Percentiles rank a stretch among this genome's conserved stretches.
Evolutionary conservation across 176 grass and related monocot genomes (phyloP).

Genomic region (Leersia perrieri): DNA sequence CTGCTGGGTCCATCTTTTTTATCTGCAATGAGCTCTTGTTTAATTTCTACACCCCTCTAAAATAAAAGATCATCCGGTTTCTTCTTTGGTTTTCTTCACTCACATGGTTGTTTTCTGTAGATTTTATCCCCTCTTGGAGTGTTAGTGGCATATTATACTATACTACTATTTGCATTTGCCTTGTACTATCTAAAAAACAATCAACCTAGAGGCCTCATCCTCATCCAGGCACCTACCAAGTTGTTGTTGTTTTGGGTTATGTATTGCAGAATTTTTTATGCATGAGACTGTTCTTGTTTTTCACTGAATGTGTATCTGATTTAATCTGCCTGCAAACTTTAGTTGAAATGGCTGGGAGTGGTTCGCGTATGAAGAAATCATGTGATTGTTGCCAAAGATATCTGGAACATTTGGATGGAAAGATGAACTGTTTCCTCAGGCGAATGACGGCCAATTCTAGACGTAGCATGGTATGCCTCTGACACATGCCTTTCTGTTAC

Average conservation of each 20-base stretch:
- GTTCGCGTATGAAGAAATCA: constrained; percentile 6
- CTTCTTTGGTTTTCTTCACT: too few species aligned
- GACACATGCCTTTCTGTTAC: not conserved
- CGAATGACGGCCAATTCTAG: constrained; percentile 31
- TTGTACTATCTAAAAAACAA: too few species aligned
- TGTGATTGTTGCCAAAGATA: constrained; percentile 19
- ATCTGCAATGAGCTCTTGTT: too few species aligned
- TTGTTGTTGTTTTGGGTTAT: too few species aligned
- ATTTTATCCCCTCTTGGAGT: not conserved
- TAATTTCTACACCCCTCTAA: too few species aligned
- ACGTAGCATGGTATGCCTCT: constrained; percentile 29
- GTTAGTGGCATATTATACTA: not conserved
- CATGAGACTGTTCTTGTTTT: not conserved
- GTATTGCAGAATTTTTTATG: too few species aligned
- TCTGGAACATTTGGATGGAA: constrained; percentile 7
- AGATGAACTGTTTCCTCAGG: constrained; percentile 35
- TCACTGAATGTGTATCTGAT: not conserved
- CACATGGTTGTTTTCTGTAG: too few species aligned
- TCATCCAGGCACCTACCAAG: too few species aligned
- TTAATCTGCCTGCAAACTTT: not conserved
- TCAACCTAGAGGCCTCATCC: too few species aligned
- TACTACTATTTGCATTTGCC: too few species aligned
- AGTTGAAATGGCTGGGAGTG: constrained; percentile 1
- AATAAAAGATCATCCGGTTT: too few species aligned
- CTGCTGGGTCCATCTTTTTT: too few species aligned